These are phyloP conservation scores for Pythium folliculosum DNA, from an alignment of 352 stramenopile genomes.

Conservation along the genomic window DNA sequence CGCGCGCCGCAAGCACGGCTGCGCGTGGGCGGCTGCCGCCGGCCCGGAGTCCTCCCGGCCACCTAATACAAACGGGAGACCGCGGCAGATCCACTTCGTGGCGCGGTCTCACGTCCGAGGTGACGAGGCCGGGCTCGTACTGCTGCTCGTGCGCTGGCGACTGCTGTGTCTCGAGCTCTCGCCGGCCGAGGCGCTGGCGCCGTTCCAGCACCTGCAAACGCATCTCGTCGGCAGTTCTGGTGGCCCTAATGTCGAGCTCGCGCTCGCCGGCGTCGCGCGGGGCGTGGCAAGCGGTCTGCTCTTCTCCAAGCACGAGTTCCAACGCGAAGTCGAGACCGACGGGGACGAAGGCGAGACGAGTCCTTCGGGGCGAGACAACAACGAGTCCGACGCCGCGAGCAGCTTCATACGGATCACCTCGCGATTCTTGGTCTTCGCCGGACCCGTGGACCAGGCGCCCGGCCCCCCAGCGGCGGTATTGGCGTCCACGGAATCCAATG, in stretches of 20 bases:
- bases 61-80: too few relatives aligned
- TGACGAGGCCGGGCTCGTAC: conserved; percentile 42
- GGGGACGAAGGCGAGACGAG: neutral
- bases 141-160: conserved; percentile 66
- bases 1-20: conserved; percentile 7
- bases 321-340: neutral
- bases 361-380: neutral
- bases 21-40: neutral
- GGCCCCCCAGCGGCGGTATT: too few relatives aligned
- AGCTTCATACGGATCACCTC: conserved; percentile 26
- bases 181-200: conserved; percentile 44
- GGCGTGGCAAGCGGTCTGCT: conserved; percentile 26
- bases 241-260: neutral
- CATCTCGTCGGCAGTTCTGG: conserved; percentile 20
- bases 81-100: conserved; percentile 50
- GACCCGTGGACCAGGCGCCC: conserved; percentile 10
- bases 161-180: conserved; percentile 52
- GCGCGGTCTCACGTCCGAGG: conserved; percentile 36
- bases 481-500: neutral
- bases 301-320: conserved; percentile 1
- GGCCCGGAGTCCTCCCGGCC: too few relatives aligned
- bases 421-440: conserved; percentile 29
- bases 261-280: conserved; percentile 29
- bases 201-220: conserved; percentile 51
- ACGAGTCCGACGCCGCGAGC: neutral